A percentile compares a stretch with the other conserved stretches of the same genome.
phyloP scores from a whole-genome alignment of 257 asterid species.

The Schizonepeta tenuifolia region DNA sequence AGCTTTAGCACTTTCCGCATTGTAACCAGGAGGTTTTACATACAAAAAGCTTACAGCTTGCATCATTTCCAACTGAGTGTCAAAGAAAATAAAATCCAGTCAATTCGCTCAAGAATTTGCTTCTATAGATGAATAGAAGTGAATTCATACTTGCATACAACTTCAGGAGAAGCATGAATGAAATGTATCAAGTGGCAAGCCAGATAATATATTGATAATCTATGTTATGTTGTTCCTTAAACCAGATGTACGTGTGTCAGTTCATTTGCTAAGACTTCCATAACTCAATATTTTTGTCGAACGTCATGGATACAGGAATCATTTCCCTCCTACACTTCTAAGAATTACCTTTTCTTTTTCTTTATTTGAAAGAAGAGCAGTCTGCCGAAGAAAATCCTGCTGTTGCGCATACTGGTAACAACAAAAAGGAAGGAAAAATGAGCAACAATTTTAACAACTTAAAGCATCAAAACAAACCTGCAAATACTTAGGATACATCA shows the following conservation, averaged over 20 bases:
- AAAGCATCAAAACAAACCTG: slow-evolving; percentile 11
- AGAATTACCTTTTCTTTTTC: slow-evolving; percentile 88
- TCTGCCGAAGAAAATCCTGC: slow-evolving; percentile 92
- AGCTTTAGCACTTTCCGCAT: slow-evolving; percentile 96
- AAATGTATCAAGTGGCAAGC: neutral
- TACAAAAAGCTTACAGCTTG: slow-evolving; percentile 99
- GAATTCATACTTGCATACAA: neutral
- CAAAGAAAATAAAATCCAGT: slow-evolving; percentile 22
- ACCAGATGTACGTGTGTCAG: neutral
- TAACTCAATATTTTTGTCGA: neutral
- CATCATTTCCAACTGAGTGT: slow-evolving; percentile 88
- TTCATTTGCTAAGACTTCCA: neutral
- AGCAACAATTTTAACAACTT: neutral
- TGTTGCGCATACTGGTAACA: slow-evolving; percentile 90
- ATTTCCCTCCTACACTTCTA: slow-evolving; percentile 10
- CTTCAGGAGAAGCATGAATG: neutral
- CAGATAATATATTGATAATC: neutral
- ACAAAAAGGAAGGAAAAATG: neutral
- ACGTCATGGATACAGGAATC: neutral
- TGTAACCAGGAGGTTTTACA: slow-evolving; percentile 96
- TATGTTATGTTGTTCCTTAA: neutral
- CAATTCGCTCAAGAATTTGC: slow-evolving; percentile 23
- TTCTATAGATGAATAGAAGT: neutral
- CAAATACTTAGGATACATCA: neutral
- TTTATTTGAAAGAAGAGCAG: slow-evolving; percentile 85